Evolutionary conservation across 208 protist species (phyloP).

Genomic region (Borovskyia barvae): DNA sequence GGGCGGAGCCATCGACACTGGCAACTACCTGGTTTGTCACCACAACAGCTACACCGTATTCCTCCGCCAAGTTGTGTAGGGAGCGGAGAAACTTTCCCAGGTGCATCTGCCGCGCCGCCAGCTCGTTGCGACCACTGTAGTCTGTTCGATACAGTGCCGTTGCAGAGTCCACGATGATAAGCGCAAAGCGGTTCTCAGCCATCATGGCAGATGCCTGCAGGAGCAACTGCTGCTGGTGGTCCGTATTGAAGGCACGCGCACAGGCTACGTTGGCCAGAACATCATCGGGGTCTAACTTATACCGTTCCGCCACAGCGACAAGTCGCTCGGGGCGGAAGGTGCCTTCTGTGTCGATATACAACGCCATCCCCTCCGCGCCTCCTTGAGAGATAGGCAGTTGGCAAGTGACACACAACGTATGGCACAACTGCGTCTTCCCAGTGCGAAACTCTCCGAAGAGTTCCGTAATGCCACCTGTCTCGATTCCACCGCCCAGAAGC

Average conservation of each 20-base stretch:
- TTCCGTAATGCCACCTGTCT: constrained; percentile 99
- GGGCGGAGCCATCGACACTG: constrained; percentile 94
- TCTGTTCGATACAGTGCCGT: constrained; percentile 99
- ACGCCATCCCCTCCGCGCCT: constrained; percentile 97
- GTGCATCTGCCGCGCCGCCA: constrained; percentile 98
- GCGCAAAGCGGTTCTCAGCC: constrained; percentile 96
- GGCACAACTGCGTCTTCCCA: constrained; percentile 99
- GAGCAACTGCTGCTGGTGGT: constrained; percentile 98
- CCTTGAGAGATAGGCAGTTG: constrained; percentile 95
- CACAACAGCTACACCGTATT: constrained; percentile 99
- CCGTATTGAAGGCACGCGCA: constrained; percentile 98
- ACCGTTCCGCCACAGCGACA: constrained; percentile 91
- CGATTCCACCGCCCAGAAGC: constrained; percentile 96
- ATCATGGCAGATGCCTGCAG: constrained; percentile 98
- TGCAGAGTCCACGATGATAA: constrained; percentile 99
- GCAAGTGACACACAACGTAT: constrained; percentile 98
- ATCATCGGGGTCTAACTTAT: constrained; percentile 95
- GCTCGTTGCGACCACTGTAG: constrained; percentile 98
- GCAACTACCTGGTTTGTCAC: constrained; percentile 99
- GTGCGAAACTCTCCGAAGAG: constrained; percentile 99
- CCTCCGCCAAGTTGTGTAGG: constrained; percentile 97
- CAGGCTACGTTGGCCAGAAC: constrained; percentile 99
- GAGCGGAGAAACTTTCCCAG: constrained; percentile 98
- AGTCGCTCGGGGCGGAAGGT: constrained; percentile 98
- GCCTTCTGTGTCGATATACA: constrained; percentile 99